phyloP scores from a whole-genome alignment of 441 rosid genomes.

The Populus hybrid region DNA sequence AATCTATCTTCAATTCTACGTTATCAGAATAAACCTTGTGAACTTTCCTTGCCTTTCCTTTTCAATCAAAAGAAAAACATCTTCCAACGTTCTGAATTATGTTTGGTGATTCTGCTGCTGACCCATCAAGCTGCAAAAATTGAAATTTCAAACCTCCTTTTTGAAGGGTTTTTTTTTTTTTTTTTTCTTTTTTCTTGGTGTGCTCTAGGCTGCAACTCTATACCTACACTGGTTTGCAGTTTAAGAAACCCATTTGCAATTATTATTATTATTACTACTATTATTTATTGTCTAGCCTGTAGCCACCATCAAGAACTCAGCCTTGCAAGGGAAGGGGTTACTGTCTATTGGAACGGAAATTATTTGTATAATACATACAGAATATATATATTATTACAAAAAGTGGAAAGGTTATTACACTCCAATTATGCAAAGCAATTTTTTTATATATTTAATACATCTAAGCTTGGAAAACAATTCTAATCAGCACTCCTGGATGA shows the following conservation, averaged over 20 bases:
- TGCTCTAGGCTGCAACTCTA: background rate
- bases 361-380: background rate
- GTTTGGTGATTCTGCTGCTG: background rate
- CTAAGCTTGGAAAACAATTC: background rate
- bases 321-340: background rate
- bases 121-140: background rate
- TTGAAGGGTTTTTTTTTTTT: background rate
- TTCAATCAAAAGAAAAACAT: background rate
- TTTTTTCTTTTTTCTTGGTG: too few species aligned
- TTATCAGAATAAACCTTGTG: background rate
- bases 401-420: background rate
- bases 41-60: background rate
- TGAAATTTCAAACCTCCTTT: background rate
- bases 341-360: background rate
- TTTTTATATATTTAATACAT: background rate
- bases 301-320: background rate
- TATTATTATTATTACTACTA: background rate
- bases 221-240: background rate
- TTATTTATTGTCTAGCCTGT: background rate
- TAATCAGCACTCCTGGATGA: background rate
- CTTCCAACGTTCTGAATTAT: background rate
- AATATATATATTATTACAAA: background rate
- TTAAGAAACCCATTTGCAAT: background rate
- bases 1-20: slow-evolving; percentile 2
- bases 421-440: background rate